Evolutionary conservation across 345 rosid species (phyloP), one percentile per base, ranked within the genome.

Genomic region (Murraya koenigii): DNA sequence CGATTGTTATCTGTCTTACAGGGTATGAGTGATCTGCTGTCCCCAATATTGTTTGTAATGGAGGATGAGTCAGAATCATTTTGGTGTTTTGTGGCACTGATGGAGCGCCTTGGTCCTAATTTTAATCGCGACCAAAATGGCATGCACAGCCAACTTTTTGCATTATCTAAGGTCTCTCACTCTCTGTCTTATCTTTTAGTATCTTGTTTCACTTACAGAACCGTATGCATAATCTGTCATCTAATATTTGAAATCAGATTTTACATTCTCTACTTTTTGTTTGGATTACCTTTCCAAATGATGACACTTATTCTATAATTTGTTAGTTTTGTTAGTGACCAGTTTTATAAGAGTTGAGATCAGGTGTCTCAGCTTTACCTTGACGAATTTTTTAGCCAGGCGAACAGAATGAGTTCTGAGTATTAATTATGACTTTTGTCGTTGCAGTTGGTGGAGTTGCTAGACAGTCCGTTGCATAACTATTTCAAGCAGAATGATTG

Each of bases 61-160:
- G 89, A 77, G 81, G 94, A 97, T 25, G 99, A 94, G 75, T 91
- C 98, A 5, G 93, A 93, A 84, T 79, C 99, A 44, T 97, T 97
- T 88, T 97, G 99, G 99, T 93, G 98, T 87, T 93, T 97, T 82
- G 97, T 91, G 79, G 87, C 94, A 26, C 70, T 94, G 82, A 93
- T 97, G 98, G 97, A 93, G 85, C 91, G 94, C n/a, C 94, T 97
- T 79, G 99, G 97, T 63, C 97, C 99, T 82, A 97, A 97, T 83
- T 97, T 94, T 69, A 97, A 97, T 77, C 94, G 97, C 54, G 99
- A 97, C 80, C 97, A 97, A 79, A 97, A 82, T 83, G 99, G 99
- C 82, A 93, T 97, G 99, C 99, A 91, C 82, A 79, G 97, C 78
- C 99, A 97, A 78, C 99, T 97, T 66, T 91, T 91, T 89, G 98